Evolutionary conservation across 306 rosid genomes (phyloP).

Genomic region (Albizia julibrissin): DNA sequence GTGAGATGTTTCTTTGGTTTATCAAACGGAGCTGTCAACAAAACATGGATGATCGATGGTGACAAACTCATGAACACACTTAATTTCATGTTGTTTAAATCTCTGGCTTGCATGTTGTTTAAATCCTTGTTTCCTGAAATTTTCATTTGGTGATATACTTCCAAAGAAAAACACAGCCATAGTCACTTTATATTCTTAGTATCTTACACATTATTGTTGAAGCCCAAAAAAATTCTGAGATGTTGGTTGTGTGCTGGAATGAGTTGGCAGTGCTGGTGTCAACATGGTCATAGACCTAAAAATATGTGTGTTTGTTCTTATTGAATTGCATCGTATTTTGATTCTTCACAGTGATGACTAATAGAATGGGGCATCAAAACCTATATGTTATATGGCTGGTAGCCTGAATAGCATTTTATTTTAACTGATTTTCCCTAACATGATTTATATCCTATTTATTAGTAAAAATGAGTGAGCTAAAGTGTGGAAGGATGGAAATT

Average conservation of each 20-base stretch:
- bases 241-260: neutral
- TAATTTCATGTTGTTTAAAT: neutral
- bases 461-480: neutral
- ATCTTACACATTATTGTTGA: neutral
- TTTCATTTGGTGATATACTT: neutral
- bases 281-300: neutral
- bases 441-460: neutral
- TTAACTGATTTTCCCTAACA: neutral
- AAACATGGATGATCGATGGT: neutral
- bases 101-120: neutral
- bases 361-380: neutral
- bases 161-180: neutral
- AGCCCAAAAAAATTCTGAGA: neutral
- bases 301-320: neutral
- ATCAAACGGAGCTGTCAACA: neutral
- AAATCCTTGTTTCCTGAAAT: neutral
- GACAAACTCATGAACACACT: neutral
- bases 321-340: too few species aligned
- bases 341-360: neutral
- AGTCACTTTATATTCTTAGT: neutral
- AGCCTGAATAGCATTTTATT: neutral
- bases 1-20: neutral
- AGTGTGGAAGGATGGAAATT: neutral
- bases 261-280: neutral
- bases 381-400: neutral